Base-by-base conservation (phyloP, 1,284 basidiomycete genomes). In the Sporisorium iseilematis-ciliati region DNA sequence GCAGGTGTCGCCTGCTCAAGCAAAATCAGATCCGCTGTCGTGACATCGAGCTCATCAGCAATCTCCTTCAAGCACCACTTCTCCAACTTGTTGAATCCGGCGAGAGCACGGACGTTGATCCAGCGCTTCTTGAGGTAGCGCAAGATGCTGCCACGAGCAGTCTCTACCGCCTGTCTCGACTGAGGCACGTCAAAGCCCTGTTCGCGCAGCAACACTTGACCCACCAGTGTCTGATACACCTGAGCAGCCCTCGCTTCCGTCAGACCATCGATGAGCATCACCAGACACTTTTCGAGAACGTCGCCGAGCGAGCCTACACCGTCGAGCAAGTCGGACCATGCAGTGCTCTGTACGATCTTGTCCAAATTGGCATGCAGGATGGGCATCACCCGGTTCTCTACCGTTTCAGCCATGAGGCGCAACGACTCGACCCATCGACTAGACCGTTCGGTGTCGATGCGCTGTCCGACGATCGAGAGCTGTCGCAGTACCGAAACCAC, bases 31-130 rank as follows among this genome's bases (percentile, higher is more conserved):
- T 82, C 81, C 3, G 57, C 40, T 0, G 65, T 61, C 8, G 65
- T 33, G 2, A 82, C 67, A 12, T 82, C 81, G 1, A 82, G 52
- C 62, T 82, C 80, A 26, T 79, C 75, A 6, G 76, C 71, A 73
- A 94, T 93, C 90, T 97, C 95, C 82, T 94, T 92, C 61, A 95
- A 85, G 0, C 92, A 90, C 93, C 94, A 96, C 7, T 89, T 88
- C 53, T 96, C 92, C 21, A 97, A 87, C 5, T 86, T 85, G 50
- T 92, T 90, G 79, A 97, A 96, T 0, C 92, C 93, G n/a, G 90
- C 89, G 46, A 91, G 90, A 59, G 91, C 89, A 18, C 92, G 89
- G 38, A 95, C 89, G n/a, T 87, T 88, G 60, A 92, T 85, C 93
- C 93, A 96, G 29, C 81, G 49, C 50, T 73, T 79, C 54, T 75